A percentile compares a stretch with the other conserved stretches of the same genome.
Evolutionary conservation across 306 rosid genomes (phyloP).

Genomic region (Cicer cuneatum): DNA sequence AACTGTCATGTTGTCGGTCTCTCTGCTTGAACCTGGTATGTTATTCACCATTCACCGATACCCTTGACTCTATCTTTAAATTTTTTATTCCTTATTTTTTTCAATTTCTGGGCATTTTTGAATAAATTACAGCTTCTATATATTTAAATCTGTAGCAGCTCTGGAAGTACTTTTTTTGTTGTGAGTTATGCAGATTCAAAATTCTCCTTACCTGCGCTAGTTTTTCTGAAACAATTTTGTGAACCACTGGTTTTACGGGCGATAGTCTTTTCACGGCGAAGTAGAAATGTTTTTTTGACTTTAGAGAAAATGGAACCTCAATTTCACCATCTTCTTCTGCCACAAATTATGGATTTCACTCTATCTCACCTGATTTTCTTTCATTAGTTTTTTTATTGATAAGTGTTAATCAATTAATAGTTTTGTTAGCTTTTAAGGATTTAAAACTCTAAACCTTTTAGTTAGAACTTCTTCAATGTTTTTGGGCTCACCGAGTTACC

Average conservation of each 20-base stretch:
- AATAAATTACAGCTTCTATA: no score
- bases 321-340: not conserved
- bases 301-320: no score
- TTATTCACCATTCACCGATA: not conserved
- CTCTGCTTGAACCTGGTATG: not conserved
- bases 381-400: not conserved
- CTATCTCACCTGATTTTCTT: not conserved
- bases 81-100: no score
- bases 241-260: not conserved
- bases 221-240: slow-evolving; percentile 7
- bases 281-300: not conserved
- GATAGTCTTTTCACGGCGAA: not conserved
- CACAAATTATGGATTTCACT: not conserved
- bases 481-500: no score
- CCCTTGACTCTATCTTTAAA: no score
- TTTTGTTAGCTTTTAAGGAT: no score
- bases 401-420: not conserved
- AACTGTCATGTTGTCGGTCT: slow-evolving; percentile 1
- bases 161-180: no score
- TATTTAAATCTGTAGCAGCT: no score
- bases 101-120: not conserved
- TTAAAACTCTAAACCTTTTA: no score
- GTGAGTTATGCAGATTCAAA: no score
- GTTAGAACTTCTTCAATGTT: no score
- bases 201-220: no score